Evolutionary conservation across 2,329 filamentous ascomycete species (phyloP), one percentile per base, ranked within the genome.

Genomic region (Clonostachys solani): DNA sequence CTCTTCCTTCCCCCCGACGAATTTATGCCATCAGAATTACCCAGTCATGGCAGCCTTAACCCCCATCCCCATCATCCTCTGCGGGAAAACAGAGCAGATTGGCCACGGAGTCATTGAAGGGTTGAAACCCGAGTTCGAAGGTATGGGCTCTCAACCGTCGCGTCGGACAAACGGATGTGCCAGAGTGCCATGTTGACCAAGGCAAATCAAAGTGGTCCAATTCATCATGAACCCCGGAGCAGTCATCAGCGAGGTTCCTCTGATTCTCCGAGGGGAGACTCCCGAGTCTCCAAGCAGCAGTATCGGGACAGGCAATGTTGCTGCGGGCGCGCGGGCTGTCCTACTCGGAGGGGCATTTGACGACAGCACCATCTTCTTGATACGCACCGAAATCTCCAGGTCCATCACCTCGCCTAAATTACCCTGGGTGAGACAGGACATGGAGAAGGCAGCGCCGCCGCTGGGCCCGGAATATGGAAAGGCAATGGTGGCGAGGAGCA

Each of bases 381-480:
- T 17, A 13, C 49, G 37, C 10, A 55, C 33, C 19, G 49, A 42
- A 10, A 46, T 42, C 12, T 42, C 43, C 29, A n/a, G 15, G 15
- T n/a, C 18, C 18, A 12, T 17, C n/a, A 41, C 37, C 8, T 13
- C 38, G n/a, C 16, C 41, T 34, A 15, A 35, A 7, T 47, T 59
- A 2, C 47, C 52, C 2, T 63, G 59, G 60, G 43, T 62, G 37
- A 51, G 50, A 33, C 51, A 55, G 16, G 60, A 63, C 33, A 16
- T 40, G 15, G 51, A 40, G 6, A 56, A 55, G 29, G 48, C 52
- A 0, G 44, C 53, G 8, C 60, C 60, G 15, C 59, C 56, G 13
- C 45, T 56, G 1, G 56, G 55, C 18, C 55, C 59, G 0, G 57
- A 53, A 49, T 63, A 64, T 38, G 61, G 54, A 5, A 52, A 57